Evolutionary conservation across 2,329 filamentous ascomycete genomes (phyloP), one percentile per base, ranked within the genome.

Genomic region (Epichloe amarillans): DNA sequence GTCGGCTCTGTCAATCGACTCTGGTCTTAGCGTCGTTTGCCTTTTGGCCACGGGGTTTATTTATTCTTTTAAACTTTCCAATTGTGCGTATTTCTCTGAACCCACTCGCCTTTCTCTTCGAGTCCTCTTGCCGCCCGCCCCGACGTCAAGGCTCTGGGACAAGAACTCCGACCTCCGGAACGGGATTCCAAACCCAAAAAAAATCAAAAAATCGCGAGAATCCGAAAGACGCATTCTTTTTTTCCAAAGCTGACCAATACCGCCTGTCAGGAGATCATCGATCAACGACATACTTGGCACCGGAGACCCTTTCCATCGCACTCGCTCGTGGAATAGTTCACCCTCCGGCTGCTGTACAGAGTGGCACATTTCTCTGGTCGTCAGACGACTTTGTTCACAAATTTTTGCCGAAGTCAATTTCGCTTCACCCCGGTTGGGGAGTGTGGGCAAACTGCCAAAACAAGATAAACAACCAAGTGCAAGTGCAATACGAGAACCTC

Each of bases 381-480:
- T 51, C 46, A 30, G 26, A 49, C 47, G 50, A 26, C 41, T 49
- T 36, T 30, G 12, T 11, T 37, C 4, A 36, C n/a, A 44, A 43
- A 40, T 15, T 42, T 48, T 48, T 53, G 49, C 38, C 21, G 35
- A 47, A 46, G 35, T 37, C 30, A 15, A 42, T 43, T 30, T 42
- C 46, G 42, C 37, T 40, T 53, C 17, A 52, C 57, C 57, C 53
- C 55, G 43, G 33, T 45, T 48, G 56, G 50, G 56, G 55, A 60
- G 50, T 52, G 53, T 52, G 42, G 30, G 37, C 53, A 52, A 45
- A 43, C 47, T 39, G 49, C 48, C 52, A 47, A 50, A 51, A 26
- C n/a, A 21, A 38, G 23, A 41, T 21, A 10, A 30, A 30, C 1
- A 30, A 30, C 8, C 46, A 38, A 40, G 23, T 5, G 47, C 46